A percentile compares a stretch with the other conserved stretches of the same genome.
These are phyloP conservation scores for Penicillium fuscoglaucum DNA, from an alignment of 2,329 filamentous ascomycete species.

Conservation along the genomic window DNA sequence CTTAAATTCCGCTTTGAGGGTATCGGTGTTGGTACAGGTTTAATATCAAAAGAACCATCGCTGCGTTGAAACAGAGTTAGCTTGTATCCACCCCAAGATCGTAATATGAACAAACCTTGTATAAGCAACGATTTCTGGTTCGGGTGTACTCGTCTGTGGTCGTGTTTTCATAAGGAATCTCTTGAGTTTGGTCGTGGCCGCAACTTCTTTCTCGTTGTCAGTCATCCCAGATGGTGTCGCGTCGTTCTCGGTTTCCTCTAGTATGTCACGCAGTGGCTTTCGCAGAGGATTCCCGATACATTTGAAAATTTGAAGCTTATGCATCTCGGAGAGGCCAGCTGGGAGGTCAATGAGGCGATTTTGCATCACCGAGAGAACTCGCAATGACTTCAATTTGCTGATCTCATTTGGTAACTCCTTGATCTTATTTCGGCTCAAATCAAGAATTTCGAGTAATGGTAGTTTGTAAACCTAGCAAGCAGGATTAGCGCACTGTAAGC, in stretches of 20 bases:
- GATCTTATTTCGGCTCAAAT: slow-evolving; percentile 86
- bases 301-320: slow-evolving; percentile 82
- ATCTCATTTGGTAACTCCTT: slow-evolving; percentile 75
- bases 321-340: slow-evolving; percentile 83
- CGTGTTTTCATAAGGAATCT: slow-evolving; percentile 53
- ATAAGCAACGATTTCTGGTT: slow-evolving; percentile 51
- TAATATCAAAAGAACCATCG: slow-evolving; percentile 74
- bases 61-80: slow-evolving; percentile 45
- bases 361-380: slow-evolving; percentile 82
- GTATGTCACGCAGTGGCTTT: slow-evolving; percentile 71
- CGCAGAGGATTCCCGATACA: slow-evolving; percentile 83
- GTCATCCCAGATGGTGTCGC: slow-evolving; percentile 55
- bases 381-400: slow-evolving; percentile 76
- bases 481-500: slow-evolving; percentile 18
- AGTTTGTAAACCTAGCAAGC: slow-evolving; percentile 74
- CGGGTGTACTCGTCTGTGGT: slow-evolving; percentile 41
- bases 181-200: slow-evolving; percentile 62
- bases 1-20: slow-evolving; percentile 52
- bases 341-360: slow-evolving; percentile 86
- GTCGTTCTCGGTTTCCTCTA: slow-evolving; percentile 67
- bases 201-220: slow-evolving; percentile 61
- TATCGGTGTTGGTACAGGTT: slow-evolving; percentile 64
- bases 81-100: slow-evolving; percentile 10
- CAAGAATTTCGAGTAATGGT: slow-evolving; percentile 84
- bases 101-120: slow-evolving; percentile 34